Evolutionary conservation across 2,329 filamentous ascomycete genomes (phyloP), one percentile per base, ranked within the genome.

Genomic region (Arthrobotrys entomopaga): DNA sequence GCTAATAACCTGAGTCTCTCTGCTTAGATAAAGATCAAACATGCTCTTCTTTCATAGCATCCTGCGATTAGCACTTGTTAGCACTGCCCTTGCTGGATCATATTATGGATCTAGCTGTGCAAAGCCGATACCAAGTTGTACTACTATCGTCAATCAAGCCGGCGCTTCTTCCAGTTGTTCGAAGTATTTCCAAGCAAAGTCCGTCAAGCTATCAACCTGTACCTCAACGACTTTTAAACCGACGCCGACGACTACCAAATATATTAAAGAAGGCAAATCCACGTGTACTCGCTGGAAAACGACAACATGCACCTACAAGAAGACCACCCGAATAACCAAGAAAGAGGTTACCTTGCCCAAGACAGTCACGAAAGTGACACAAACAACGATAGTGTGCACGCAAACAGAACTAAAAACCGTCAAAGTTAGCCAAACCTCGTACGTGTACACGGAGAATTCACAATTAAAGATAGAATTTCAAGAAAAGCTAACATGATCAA

Each of bases 41-140:
- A 60, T 60, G 42, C 11, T 60, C 1, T 60, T 60, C 22, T 49
- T 60, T 34, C 57, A 34, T 3, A 20, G 34, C 20, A 29, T 60
- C 11, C 20, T 60, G 19, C 40, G 48, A 16, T 10, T 60, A 13
- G 57, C 57, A 2, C 24, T 60, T 8, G 57, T 22, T 7, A 24
- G 58, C 24, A 38, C 24, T 3, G 46, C 57, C 29, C 26, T 61
- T n/a, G 58, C 43, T 24, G 34, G 10, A 6, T 48, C 57, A 24
- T 24, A 61, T 24, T 48, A 34, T n/a, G 42, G 34, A 13, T 34
- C 4, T 10, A 46, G 24, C 3, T 61, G 58, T 16, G 16, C n/a
- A n/a, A 50, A 61, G 46, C 58, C 58, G 6, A 7, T 29, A 29
- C 16, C 46, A n/a, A 61, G 46, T n/a, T 61, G 58, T 15, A 61